Percentiles rank a stretch among this genome's conserved stretches.
Evolutionary conservation across 805 yeast genomes (phyloP).

Genomic region (Candida maris): DNA sequence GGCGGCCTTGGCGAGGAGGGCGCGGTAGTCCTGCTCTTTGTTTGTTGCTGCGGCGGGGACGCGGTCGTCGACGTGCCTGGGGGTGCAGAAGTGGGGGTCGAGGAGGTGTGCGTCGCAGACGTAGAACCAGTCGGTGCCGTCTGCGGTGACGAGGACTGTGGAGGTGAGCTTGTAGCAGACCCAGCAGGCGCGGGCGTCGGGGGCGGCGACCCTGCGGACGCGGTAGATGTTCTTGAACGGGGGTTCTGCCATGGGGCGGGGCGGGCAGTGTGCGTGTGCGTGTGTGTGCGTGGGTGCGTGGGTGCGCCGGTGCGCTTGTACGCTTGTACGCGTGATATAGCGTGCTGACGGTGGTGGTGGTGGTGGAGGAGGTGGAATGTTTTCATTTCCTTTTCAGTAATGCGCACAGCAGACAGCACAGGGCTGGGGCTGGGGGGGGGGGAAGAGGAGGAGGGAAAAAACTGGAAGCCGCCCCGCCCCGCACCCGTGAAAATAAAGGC

Average conservation of each 20-base stretch:
- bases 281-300: background rate
- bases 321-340: no score
- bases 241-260: slow-evolving; percentile 7
- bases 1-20: slow-evolving; percentile 23
- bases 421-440: no score
- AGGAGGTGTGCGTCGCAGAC: slow-evolving; percentile 45
- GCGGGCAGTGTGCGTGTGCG: background rate
- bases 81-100: slow-evolving; percentile 42
- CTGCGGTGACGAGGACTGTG: slow-evolving; percentile 41
- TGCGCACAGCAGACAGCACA: no score
- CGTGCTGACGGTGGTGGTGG: no score
- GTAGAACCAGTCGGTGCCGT: slow-evolving; percentile 50
- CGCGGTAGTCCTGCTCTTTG: slow-evolving; percentile 20
- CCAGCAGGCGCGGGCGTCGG: slow-evolving; percentile 42
- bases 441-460: no score
- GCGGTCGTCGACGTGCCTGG: slow-evolving; percentile 32
- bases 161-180: slow-evolving; percentile 49
- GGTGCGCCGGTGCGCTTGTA: no score
- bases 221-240: slow-evolving; percentile 35
- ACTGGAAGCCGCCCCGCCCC: no score
- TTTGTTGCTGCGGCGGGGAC: slow-evolving; percentile 8
- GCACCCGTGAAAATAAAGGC: no score
- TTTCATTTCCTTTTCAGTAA: no score
- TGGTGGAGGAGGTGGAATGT: no score
- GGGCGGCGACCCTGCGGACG: slow-evolving; percentile 39